Percentiles rank a stretch among this genome's conserved stretches.
phyloP scores from a whole-genome alignment of 495 filamentous ascomycete genomes.

The Penicillium alfredii region DNA sequence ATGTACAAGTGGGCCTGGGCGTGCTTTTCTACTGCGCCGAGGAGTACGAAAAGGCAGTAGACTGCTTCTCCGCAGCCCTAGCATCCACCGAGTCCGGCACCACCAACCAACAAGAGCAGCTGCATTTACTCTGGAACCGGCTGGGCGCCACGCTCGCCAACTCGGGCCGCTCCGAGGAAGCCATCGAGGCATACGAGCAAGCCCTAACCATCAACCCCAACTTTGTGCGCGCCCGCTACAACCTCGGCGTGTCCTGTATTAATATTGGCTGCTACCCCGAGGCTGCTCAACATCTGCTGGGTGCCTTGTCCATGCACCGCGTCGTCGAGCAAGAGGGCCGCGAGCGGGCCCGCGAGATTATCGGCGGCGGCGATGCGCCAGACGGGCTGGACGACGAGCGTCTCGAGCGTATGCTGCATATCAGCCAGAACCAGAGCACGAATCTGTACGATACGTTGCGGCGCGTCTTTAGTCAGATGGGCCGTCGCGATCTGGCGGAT shows the following conservation, averaged over 20 bases:
- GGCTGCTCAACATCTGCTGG: slow-evolving; percentile 90
- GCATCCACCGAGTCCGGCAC: slow-evolving; percentile 72
- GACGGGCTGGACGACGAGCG: slow-evolving; percentile 57
- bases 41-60: slow-evolving; percentile 96
- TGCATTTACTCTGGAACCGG: slow-evolving; percentile 96
- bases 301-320: slow-evolving; percentile 93
- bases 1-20: slow-evolving; percentile 95
- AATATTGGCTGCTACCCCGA: slow-evolving; percentile 94
- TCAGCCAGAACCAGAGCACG: slow-evolving; percentile 85
- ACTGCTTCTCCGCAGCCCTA: slow-evolving; percentile 92
- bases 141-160: slow-evolving; percentile 96
- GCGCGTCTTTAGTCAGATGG: slow-evolving; percentile 93
- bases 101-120: slow-evolving; percentile 65
- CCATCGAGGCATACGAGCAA: slow-evolving; percentile 92
- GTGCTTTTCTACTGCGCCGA: slow-evolving; percentile 97
- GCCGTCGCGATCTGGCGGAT: slow-evolving; percentile 77
- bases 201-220: slow-evolving; percentile 84
- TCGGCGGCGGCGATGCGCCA: slow-evolving; percentile 51
- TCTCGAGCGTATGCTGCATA: slow-evolving; percentile 69
- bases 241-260: slow-evolving; percentile 92
- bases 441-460: slow-evolving; percentile 91
- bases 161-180: slow-evolving; percentile 85
- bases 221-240: slow-evolving; percentile 95
- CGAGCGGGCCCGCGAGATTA: slow-evolving; percentile 76
- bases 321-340: slow-evolving; percentile 80